Conservation (phyloP, 2,329 filamentous ascomycete species). For the Pleoardoris graminearum region DNA sequence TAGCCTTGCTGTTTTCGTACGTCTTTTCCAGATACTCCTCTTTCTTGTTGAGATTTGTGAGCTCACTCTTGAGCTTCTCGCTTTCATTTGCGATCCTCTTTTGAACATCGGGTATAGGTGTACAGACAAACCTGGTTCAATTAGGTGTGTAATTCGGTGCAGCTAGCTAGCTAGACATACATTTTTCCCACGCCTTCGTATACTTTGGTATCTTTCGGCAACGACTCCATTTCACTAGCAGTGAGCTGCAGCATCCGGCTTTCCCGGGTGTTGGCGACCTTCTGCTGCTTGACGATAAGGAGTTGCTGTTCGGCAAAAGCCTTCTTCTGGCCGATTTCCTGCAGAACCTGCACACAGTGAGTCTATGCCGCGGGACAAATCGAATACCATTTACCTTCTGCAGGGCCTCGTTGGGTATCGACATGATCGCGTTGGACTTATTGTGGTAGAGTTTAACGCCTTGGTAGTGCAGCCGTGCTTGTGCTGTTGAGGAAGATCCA, state of each 20-base stretch:
- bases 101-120: constrained; percentile 72
- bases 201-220: constrained; percentile 75
- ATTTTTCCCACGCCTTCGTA: constrained; percentile 98
- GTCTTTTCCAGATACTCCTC: constrained; percentile 93
- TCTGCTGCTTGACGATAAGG: constrained; percentile 79
- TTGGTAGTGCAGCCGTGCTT: neutral
- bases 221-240: constrained; percentile 74
- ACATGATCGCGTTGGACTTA: constrained; percentile 62
- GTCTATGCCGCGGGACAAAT: neutral
- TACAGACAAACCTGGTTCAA: constrained; percentile 78
- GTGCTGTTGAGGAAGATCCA: constrained; percentile 5
- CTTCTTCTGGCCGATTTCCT: constrained; percentile 92
- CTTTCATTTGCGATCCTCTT: constrained; percentile 76
- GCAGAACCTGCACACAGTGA: constrained; percentile 66
- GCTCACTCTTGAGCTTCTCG: constrained; percentile 73
- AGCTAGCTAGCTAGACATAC: constrained; percentile 55
- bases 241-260: constrained; percentile 87
- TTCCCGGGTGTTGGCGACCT: constrained; percentile 83
- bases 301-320: constrained; percentile 91
- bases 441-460: constrained; percentile 8
- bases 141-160: neutral
- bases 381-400: constrained; percentile 70
- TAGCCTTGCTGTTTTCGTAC: constrained; percentile 88
- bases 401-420: constrained; percentile 89
- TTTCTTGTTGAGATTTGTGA: constrained; percentile 82